Base-by-base conservation (phyloP, 2,329 filamentous ascomycete genomes). In the Nemania diffusa region DNA sequence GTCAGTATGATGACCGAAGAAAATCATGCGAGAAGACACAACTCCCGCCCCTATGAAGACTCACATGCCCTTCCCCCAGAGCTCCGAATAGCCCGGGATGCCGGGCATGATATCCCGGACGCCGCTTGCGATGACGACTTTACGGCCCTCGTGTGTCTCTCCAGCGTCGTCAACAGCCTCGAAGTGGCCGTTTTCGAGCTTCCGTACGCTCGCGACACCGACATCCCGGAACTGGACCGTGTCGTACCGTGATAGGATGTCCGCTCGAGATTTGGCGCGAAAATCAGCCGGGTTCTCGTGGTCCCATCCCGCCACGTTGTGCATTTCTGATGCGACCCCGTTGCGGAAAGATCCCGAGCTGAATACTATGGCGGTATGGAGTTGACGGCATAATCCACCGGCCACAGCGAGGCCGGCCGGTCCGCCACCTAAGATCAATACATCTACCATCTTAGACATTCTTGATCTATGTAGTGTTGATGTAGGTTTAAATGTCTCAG, bases 91-190 rank as follows among this genome's bases (percentile, higher is more conserved):
- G 0, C 88, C 88, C 1, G 80, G 73, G 2, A 89, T 83, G 15
- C 83, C 64, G 0, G 84, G 84, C 34, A 84, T 73, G 0, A 86
- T 70, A 69, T 90, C 88, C 26, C 73, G 75, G 0, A 85, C 79
- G 0, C 88, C 88, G 0, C 79, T 86, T 0, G 85, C 87, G 0
- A 91, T 75, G 0, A 87, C 82, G 1, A 91, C 60, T 66, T 86
- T 89, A 53, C 79, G 79, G 0, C 86, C 87, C 9, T 75, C 69
- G 71, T 83, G 89, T 0, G 71, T 73, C 2, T 75, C 72, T 0
- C 84, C 85, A 0, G 77, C 40, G 0, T 73, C 77, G 65, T 88
- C 86, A 0, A 75, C 64, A 32, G 69, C 75, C 58, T 77, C 73
- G 57, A 77, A 77, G 22, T 62, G 44, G 1, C 63, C 70, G 29